Percentiles rank a stretch among this genome's conserved stretches.
phyloP scores from a whole-genome alignment of 805 yeast species.

The Yarrowia porcina region DNA sequence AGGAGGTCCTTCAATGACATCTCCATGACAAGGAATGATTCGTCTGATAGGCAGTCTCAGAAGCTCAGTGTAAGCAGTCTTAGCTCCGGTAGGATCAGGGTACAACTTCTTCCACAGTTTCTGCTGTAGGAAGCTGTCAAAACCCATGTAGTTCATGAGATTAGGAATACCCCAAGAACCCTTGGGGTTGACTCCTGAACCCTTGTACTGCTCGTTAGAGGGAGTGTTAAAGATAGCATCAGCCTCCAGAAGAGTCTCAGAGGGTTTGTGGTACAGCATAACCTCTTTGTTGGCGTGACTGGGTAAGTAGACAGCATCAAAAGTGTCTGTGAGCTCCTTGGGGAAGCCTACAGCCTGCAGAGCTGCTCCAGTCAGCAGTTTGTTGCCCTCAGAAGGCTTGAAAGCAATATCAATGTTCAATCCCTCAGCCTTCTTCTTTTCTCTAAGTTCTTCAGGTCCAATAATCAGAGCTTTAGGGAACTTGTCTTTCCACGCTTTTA shows the following conservation, averaged over 20 bases:
- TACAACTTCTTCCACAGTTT: neutral
- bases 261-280: conserved; percentile 47
- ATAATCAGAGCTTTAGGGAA: conserved; percentile 49
- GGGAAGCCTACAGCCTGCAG: conserved; percentile 32
- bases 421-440: neutral
- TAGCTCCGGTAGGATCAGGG: neutral
- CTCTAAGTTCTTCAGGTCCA: conserved; percentile 44
- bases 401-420: conserved; percentile 5
- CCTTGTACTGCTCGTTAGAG: conserved; percentile 14
- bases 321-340: conserved; percentile 42
- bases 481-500: conserved; percentile 48
- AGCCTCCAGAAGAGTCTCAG: conserved; percentile 54
- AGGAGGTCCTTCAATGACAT: neutral
- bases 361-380: neutral
- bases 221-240: conserved; percentile 23
- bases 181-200: neutral
- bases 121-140: conserved; percentile 3
- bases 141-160: conserved; percentile 14
- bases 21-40: conserved; percentile 23
- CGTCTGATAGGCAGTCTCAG: neutral
- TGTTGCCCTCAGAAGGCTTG: conserved; percentile 1
- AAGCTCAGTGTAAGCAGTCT: neutral
- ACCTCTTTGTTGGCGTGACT: conserved; percentile 58
- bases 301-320: conserved; percentile 58
- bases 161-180: conserved; percentile 9